phyloP scores from a whole-genome alignment of 768 basidiomycete genomes.

The Leccinum imitatum region DNA sequence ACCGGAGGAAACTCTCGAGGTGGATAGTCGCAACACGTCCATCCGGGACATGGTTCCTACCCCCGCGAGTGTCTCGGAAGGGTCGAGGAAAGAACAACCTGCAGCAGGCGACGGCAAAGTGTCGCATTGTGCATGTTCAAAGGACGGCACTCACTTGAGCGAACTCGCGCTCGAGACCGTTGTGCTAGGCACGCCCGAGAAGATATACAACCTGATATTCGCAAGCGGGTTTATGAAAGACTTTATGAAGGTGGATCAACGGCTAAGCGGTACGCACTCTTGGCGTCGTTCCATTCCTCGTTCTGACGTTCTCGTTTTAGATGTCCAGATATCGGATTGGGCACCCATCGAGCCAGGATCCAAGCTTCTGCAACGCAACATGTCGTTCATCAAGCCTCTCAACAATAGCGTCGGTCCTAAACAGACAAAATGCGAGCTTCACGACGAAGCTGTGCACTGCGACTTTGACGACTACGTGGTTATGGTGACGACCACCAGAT shows the following conservation, averaged over 20 bases:
- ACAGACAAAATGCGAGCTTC: conserved; percentile 93
- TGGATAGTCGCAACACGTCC: conserved; percentile 19
- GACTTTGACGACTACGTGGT: conserved; percentile 84
- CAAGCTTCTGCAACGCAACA: conserved; percentile 77
- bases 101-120: conserved; percentile 43
- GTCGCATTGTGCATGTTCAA: conserved; percentile 74
- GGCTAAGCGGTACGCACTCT: conserved; percentile 67
- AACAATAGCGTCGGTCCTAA: conserved; percentile 87
- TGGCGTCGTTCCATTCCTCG: too few relatives aligned
- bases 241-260: conserved; percentile 89
- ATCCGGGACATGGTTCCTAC: conserved; percentile 20
- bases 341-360: conserved; percentile 60
- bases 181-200: conserved; percentile 89
- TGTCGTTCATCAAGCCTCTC: conserved; percentile 96
- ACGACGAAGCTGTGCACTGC: conserved; percentile 75
- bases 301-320: conserved; percentile 40
- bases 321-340: conserved; percentile 97
- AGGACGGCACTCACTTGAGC: conserved; percentile 62
- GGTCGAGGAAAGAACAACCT: conserved; percentile 1
- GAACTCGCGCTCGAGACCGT: conserved; percentile 77
- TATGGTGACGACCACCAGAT: conserved; percentile 85
- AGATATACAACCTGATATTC: conserved; percentile 95
- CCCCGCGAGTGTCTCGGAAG: conserved; percentile 21
- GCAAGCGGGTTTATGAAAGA: conserved; percentile 94
- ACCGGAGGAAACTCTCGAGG: conserved; percentile 52